A percentile compares a stretch with the other conserved stretches of the same genome.
Evolutionary conservation across 768 basidiomycete species (phyloP).

Genomic region (Boletellus sp.): DNA sequence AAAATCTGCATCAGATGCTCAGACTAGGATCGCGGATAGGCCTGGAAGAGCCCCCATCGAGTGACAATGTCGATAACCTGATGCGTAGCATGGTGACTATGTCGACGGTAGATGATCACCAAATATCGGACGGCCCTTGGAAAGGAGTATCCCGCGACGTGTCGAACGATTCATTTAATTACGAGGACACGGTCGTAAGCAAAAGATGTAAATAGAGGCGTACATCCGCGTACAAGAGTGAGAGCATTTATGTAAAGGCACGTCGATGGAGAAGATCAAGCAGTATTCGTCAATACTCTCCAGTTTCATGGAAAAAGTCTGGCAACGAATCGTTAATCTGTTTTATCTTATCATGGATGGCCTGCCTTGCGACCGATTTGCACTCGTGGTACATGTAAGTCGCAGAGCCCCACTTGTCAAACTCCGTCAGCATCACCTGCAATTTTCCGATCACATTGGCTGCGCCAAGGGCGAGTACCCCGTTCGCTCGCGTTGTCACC

Average conservation of each 20-base stretch:
- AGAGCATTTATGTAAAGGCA: not conserved
- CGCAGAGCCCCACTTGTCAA: constrained; percentile 65
- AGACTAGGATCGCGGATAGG: constrained; percentile 35
- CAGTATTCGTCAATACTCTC: constrained; percentile 28
- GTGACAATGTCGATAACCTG: constrained; percentile 37
- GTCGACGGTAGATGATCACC: constrained; percentile 14
- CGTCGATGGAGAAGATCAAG: not conserved
- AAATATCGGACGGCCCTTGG: constrained; percentile 31
- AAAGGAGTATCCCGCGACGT: constrained; percentile 13
- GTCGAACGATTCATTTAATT: constrained; percentile 19
- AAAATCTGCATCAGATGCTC: constrained; percentile 38
- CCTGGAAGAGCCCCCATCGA: constrained; percentile 34
- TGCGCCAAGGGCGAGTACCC: constrained; percentile 53
- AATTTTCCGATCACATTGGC: constrained; percentile 69
- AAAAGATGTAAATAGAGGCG: constrained; percentile 15
- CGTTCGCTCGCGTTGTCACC: constrained; percentile 63
- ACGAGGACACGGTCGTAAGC: constrained; percentile 26
- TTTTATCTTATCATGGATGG: constrained; percentile 53
- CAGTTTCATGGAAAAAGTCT: constrained; percentile 52
- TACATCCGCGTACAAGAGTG: not conserved
- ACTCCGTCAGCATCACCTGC: constrained; percentile 59
- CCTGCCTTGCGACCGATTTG: constrained; percentile 52
- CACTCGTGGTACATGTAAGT: constrained; percentile 83
- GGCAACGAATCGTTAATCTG: constrained; percentile 56
- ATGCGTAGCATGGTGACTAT: constrained; percentile 40